These are phyloP conservation scores for Penicillium goetzii DNA, from an alignment of 495 filamentous ascomycete species.

Conservation along the genomic window DNA sequence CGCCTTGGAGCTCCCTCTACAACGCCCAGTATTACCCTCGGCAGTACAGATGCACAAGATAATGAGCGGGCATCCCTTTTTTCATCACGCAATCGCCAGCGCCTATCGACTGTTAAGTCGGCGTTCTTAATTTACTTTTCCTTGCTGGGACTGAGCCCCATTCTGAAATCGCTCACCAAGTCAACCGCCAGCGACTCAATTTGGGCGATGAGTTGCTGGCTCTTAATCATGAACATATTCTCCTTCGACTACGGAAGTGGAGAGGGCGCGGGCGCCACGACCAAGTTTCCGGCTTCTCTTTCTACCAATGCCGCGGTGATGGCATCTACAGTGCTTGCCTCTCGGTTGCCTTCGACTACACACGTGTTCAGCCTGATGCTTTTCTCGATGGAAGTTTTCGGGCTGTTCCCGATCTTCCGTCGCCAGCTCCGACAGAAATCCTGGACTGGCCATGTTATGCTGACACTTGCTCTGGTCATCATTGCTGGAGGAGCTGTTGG, in stretches of 20 bases:
- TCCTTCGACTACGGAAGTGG: constrained; percentile 92
- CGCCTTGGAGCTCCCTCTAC: constrained; percentile 19
- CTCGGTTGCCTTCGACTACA: constrained; percentile 80
- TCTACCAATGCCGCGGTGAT: constrained; percentile 95
- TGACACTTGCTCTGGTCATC: constrained; percentile 80
- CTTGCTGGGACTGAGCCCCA: constrained; percentile 86
- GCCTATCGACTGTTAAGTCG: constrained; percentile 80
- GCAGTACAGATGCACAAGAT: constrained; percentile 22
- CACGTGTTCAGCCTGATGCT: constrained; percentile 95
- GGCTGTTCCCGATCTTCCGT: constrained; percentile 92
- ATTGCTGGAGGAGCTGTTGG: constrained; percentile 79
- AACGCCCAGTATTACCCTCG: constrained; percentile 15
- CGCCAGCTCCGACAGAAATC: constrained; percentile 80
- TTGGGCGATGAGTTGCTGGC: constrained; percentile 93
- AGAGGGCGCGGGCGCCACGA: constrained; percentile 50
- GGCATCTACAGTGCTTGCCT: constrained; percentile 90
- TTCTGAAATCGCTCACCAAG: constrained; percentile 89
- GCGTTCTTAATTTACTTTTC: constrained; percentile 92
- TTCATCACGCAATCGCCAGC: constrained; percentile 65
- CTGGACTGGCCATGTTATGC: constrained; percentile 77
- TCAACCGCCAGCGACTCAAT: constrained; percentile 91
- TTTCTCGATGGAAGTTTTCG: constrained; percentile 96
- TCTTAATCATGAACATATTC: constrained; percentile 93
- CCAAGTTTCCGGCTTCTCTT: constrained; percentile 78
- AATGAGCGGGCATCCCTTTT: constrained; percentile 41